Evolutionary conservation across 305 asterid species (phyloP), one percentile per base, ranked within the genome.

Genomic region (Caryopteris hybrid): DNA sequence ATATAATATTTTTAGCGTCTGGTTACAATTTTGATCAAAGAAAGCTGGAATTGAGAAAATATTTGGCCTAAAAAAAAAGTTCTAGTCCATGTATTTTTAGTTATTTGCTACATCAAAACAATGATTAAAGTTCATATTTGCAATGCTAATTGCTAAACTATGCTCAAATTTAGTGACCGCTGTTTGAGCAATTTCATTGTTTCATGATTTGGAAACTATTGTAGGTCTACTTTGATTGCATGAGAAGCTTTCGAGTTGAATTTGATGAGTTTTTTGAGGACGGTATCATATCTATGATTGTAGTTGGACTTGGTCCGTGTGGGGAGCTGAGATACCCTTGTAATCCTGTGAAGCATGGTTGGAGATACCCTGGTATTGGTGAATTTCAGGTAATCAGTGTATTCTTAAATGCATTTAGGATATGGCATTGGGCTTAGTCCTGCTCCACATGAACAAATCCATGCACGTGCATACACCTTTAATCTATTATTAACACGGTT

Each of bases 211-310:
- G 57, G 66, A 59, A 62, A 69, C 64, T 83, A 68, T 36, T 85
- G 80, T 74, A 86, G 95, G 92, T 87, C 72, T 89, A 89, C 82
- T 89, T 83, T 75, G 95, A 89, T 67, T 89, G 67, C 79, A 89
- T 87, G 95, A 81, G 95, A 82, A 83, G 95, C 88, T 87, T 89
- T 68, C 89, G 96, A 59, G 85, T 79, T 71, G 95, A 84, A 77
- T 85, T 89, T 73, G 80, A 85, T 27, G 95, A 87, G 73, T 85
- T 83, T 64, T 87, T 89, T 67, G 92, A 75, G 63, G 84, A 79
- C 36, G 90, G 86, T 61, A 61, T 81, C 80, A 82, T 90, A 79
- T 82, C 89, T 70, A 75, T 74, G 81, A 75, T 90, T 46, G 83
- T 81, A 71, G 66, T 90, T 76, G 91, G 93, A 64, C 85, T 90